Base-by-base conservation (phyloP, 495 filamentous ascomycete species). In the Aspergillus wentii region DNA sequence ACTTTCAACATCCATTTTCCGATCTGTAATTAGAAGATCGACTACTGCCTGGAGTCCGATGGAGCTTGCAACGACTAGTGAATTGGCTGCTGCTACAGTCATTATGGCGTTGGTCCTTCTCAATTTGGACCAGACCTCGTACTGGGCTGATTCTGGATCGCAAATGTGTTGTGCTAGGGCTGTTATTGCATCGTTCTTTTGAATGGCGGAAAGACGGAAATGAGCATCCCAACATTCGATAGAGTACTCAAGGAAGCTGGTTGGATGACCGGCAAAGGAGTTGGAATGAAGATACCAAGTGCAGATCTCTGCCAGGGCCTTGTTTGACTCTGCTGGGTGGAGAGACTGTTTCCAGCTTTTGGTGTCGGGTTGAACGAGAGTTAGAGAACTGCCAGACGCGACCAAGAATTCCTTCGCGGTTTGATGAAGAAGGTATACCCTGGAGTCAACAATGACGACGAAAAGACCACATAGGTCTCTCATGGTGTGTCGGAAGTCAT, bases 391-490 rank as follows among this genome's bases (percentile, higher is more conserved):
- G n/a, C n/a, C n/a, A n/a, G n/a, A n/a, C n/a, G n/a, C n/a, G n/a
- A 62, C 40, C 9, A 66, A 42, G 28, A 61, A 67, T 35, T 69
- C 61, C 28, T 48, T 67, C 2, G 61, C 63, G 4, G 68, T 72
- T 30, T 72, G 68, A 33, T 70, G 68, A 23, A 72, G 47, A 1
- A 72, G 35, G 39, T 65, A 72, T 3, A 72, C 30, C 38, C 44
- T 56, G 0, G 40, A 44, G 16, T 64, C 42, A 10, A 54, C 33
- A 15, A 69, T 57, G 5, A 41, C 48, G 9, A 72, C 35, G 33
- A 70, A 61, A 9, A 70, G 57, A 0, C 68, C 66, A 40, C 68
- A 71, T 6, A 57, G 22, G 11, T 59, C 49, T 50, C 56, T 33
- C 0, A 71, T 27, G n/a, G 37, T 41, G 0, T 31, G 8, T 10